phyloP scores from a whole-genome alignment of 176 grass and related monocot genomes.

The Themeda triandra region DNA sequence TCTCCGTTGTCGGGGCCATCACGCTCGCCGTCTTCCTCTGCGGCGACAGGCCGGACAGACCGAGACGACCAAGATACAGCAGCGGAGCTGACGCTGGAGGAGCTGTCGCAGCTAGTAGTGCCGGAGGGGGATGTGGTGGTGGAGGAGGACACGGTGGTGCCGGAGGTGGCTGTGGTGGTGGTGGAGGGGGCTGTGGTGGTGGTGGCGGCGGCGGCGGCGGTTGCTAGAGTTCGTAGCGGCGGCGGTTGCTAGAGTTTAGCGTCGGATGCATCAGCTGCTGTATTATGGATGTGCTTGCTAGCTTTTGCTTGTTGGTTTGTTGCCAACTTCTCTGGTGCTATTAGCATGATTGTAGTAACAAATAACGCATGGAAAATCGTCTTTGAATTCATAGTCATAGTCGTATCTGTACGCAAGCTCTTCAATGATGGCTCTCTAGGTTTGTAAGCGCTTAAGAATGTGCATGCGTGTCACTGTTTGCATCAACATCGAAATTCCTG shows the following conservation, averaged over 20 bases:
- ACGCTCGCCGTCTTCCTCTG: not conserved
- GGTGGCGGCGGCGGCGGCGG: not conserved
- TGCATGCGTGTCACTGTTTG: no score
- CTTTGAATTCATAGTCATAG: no score
- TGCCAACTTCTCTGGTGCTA: no score
- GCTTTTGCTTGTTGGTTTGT: not conserved
- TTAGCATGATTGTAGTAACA: no score
- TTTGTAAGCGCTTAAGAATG: no score
- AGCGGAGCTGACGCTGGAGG: not conserved
- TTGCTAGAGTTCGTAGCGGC: not conserved
- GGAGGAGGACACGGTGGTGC: not conserved
- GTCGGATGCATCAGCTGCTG: not conserved
- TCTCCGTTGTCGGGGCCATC: not conserved
- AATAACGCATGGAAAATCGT: no score
- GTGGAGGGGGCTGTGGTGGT: not conserved
- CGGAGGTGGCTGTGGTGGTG: not conserved
- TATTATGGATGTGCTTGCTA: not conserved
- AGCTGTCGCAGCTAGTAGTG: no score
- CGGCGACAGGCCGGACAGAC: not conserved
- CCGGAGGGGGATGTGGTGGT: not conserved
- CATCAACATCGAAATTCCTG: no score
- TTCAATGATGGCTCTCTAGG: no score
- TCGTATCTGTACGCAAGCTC: no score
- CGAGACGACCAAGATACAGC: not conserved
- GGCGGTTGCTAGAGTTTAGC: not conserved